phyloP scores from a whole-genome alignment of 2,329 filamentous ascomycete genomes.

The Claviceps maximensis region DNA sequence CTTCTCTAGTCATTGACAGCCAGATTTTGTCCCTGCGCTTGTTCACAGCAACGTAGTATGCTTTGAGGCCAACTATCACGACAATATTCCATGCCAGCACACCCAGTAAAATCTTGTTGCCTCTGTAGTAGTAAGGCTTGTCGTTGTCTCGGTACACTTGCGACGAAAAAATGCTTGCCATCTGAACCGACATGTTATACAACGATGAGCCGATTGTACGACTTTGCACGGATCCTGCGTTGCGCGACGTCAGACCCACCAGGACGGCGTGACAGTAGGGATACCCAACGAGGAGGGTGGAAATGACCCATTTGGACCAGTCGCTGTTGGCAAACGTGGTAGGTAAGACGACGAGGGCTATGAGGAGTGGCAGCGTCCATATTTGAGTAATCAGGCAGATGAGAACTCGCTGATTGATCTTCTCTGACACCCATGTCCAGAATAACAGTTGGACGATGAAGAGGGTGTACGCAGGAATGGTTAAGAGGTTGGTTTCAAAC shows the following conservation, averaged over 20 bases:
- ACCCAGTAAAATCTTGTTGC: conserved; percentile 36
- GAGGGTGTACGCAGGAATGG: conserved; percentile 33
- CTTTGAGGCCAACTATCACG: conserved; percentile 34
- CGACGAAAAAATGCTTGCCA: conserved; percentile 16
- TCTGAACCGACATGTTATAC: conserved; percentile 36
- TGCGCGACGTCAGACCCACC: conserved; percentile 43
- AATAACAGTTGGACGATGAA: conserved; percentile 27
- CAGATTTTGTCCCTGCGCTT: conserved; percentile 29
- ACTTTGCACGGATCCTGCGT: conserved; percentile 44
- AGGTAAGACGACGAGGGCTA: conserved; percentile 27
- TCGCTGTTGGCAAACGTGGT: conserved; percentile 10
- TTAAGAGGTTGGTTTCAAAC: conserved; percentile 37
- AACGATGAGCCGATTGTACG: conserved; percentile 43
- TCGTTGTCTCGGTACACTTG: conserved; percentile 28
- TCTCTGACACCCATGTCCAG: conserved; percentile 31
- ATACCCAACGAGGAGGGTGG: conserved; percentile 21
- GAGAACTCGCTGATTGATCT: conserved; percentile 24
- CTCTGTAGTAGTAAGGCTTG: conserved; percentile 21
- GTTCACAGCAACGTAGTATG: conserved; percentile 39
- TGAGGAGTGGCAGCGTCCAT: conserved; percentile 40
- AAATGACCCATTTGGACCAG: conserved; percentile 20
- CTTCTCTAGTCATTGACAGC: conserved; percentile 31
- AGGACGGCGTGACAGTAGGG: conserved; percentile 26
- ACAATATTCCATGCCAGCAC: conserved; percentile 34
- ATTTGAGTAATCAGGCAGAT: conserved; percentile 32